Evolutionary conservation across 208 protist species (phyloP), one percentile per base, ranked within the genome.

Genomic region (Crithidia acanthocephali): DNA sequence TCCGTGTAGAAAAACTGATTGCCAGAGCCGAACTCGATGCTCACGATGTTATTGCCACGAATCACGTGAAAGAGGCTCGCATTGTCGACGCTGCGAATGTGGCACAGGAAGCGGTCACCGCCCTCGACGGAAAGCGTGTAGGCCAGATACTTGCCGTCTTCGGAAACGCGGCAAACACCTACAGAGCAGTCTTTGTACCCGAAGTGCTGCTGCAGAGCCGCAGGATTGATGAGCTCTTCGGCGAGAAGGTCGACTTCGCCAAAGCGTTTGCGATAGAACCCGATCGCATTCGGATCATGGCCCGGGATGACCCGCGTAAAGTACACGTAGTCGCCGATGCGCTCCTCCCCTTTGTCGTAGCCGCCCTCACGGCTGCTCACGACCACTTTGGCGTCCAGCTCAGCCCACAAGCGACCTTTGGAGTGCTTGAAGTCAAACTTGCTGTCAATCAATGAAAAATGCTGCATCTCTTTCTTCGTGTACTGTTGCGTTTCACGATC

Each of bases 71-170:
- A 97, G 25, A 95, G 59, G 61, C 85, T 92, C 7, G 89, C 84
- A 65, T 95, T 95, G 66, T 97, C 92, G 33, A 97, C 88, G 63
- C 88, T 95, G 33, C 92, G 86, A 23, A 97, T 78, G 75, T 97
- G 92, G 67, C 92, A 97, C 62, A 97, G 85, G 57, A 89, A 97
- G n/a, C 92, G 81, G 70, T 97, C 90, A 25, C 92, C 87, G 32
- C 92, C 92, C 40, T 92, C 92, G 16, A 97, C 84, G 30, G 92
- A 94, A 37, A 97, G 84, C 27, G 92, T 97, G 80, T 97, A 97
- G 22, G 90, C 92, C 7, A 97, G 70, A 68, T 95, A 97, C 40
- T 81, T 81, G 23, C 86, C 92, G 60, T 97, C 92, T 65, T 97
- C 79, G 1, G 90, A 95, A 52, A 97, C 92, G 68, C 92, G 84